Percentiles rank a stretch among this genome's conserved stretches.
Evolutionary conservation across 2,329 filamentous ascomycete genomes (phyloP).

Genomic region (Leptographium flavum): DNA sequence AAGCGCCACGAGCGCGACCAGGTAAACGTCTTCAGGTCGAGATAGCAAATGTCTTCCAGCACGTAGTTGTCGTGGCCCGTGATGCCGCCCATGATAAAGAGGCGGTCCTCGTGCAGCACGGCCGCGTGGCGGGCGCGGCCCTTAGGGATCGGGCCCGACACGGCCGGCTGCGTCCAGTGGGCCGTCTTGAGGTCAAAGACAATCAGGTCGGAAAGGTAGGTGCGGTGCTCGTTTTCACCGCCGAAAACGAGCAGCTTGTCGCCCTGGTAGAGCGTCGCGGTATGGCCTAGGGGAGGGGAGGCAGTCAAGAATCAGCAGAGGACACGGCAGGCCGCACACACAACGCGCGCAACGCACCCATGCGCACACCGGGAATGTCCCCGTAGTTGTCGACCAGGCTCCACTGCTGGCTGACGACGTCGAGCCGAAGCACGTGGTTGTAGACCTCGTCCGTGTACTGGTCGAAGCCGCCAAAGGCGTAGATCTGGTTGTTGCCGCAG

Average conservation of each 20-base stretch:
- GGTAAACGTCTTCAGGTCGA: constrained; percentile 93
- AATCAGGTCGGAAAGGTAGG: constrained; percentile 89
- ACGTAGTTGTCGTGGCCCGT: constrained; percentile 86
- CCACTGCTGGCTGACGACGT: constrained; percentile 83
- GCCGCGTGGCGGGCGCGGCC: constrained; percentile 87
- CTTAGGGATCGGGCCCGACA: constrained; percentile 72
- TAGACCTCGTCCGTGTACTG: constrained; percentile 99
- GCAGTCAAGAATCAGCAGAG: not conserved
- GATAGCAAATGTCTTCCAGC: constrained; percentile 88
- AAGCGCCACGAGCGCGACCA: constrained; percentile 97
- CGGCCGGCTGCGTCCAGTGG: constrained; percentile 85
- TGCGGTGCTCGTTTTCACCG: constrained; percentile 93
- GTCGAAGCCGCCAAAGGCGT: constrained; percentile 95
- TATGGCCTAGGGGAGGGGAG: constrained; percentile 51
- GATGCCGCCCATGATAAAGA: constrained; percentile 93
- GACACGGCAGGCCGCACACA: not conserved
- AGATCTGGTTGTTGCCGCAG: constrained; percentile 93
- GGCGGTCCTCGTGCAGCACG: constrained; percentile 87
- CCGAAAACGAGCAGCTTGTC: constrained; percentile 95
- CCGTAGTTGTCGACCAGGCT: constrained; percentile 96
- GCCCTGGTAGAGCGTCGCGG: constrained; percentile 82
- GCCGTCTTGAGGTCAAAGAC: constrained; percentile 91
- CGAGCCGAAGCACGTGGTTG: constrained; percentile 85
- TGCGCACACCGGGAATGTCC: constrained; percentile 89
- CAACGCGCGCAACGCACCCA: constrained; percentile 50